Base-by-base conservation (phyloP, 2,329 filamentous ascomycete species). In the Magnaporthiopsis incrustans region DNA sequence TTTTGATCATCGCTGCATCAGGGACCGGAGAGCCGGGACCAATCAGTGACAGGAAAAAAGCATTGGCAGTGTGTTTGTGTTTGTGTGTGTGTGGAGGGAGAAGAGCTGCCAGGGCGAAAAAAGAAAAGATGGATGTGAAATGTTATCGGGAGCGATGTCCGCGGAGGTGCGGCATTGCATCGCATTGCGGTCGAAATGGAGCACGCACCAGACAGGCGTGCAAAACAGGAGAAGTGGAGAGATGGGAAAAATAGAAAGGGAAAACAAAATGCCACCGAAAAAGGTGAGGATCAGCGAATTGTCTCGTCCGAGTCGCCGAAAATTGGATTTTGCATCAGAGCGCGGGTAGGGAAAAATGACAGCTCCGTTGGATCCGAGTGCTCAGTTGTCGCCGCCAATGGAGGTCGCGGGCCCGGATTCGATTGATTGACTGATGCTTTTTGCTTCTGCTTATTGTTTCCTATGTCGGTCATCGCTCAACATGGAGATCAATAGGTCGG, bases 11-110 rank as follows among this genome's bases (percentile, higher is more conserved):
- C 26, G 22, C 58, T 60, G 26, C 27, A 32, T 38, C 26, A 27
- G 18, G 35, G 59, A 61, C 59, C 59, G 35, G 35, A 27, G 22
- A 35, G 30, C 59, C 35, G 59, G 59, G 59, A 58, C 57, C 57
- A 58, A 58, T 27, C 57, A 58, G 30, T 27, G 26, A 58, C 57
- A 30, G 26, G 57, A 10, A 58, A 58, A 5, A 53, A 14, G 8
- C 44, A 53, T 53, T 53, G 44, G 44, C 44, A 53, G 22, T 15
- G 11, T 3, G 11, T 22, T 30, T 30, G 30, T 6, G 38, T 50
- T 11, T 35, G 11, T 35, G 33, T 14, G 0, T 14, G 33, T 33
- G 30, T 25, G 56, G 7, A 57, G 12, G 56, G 56, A 57, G 10
- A 57, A 4, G 12, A 25, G 50, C 50, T 22, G n/a, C n/a, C n/a